Evolutionary conservation across 768 basidiomycete genomes (phyloP), one percentile per base, ranked within the genome.

Genomic region (Suillus brevipes): DNA sequence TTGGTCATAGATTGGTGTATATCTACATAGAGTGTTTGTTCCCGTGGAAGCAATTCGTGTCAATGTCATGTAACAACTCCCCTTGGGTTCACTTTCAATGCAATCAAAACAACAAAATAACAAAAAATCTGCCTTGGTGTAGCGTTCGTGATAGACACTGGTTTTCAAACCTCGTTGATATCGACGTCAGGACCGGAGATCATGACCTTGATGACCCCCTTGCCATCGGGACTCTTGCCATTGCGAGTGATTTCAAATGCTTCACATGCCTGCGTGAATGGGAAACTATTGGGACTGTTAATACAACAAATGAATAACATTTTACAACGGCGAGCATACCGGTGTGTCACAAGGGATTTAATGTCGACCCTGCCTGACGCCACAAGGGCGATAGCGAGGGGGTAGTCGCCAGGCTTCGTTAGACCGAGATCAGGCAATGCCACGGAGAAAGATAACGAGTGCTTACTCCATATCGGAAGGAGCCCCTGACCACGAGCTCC

Each of bases 181-280:
- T 79, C 70, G 56, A 88, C 84, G 68, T 83, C 90, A 47, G 92
- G 92, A 6, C 93, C 92, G 53, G 90, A 90, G 69, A 96, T 94
- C 67, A 97, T 89, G 40, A 86, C 89, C 78, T 97, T 97, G 73
- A 97, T 96, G 49, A 95, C 89, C 42, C 85, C 85, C 76, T 89
- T 92, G 55, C 95, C 96, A 72, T 98, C 92, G 63, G 85, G 81
- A 57, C 94, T 89, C 82, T 90, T 92, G 36, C 95, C 94, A 20
- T 79, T 75, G 65, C 87, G 85, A 40, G 91, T 97, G 13, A 89
- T 87, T 64, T 90, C 80, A 84, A 98, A 97, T 1, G 95, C 97
- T 57, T 81, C 80, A 36, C 85, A 77, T 57, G 95, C 93, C 12
- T 94, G 83, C 43, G 88, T 82, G 75, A 98, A 98, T 45, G 82